Base-by-base conservation (phyloP, 2,329 filamentous ascomycete species). In the Xylariaceae sp. region DNA sequence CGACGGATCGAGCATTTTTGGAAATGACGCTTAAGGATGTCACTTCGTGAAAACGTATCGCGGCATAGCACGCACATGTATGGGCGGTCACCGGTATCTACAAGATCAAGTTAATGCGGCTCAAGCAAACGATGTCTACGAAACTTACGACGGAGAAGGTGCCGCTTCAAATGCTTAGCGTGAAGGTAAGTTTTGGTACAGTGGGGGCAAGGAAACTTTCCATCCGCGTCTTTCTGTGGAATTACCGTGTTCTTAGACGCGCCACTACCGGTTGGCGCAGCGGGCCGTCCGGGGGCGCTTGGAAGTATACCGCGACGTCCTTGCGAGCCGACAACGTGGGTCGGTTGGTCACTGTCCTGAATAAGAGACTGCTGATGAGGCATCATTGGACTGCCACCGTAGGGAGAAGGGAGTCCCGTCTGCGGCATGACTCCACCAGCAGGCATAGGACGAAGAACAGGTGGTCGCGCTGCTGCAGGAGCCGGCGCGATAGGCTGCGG, bases 51-150 rank as follows among this genome's bases (percentile, higher is more conserved):
- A 77, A 99, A 99, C 32, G 93, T 98, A 76, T 98, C 95, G 74
- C 95, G 92, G 81, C 95, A 99, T 49, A 99, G 82, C 64, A 96
- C 91, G 78, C 95, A 99, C 87, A 96, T 96, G 79, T 99, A 99
- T 54, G 95, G 95, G 65, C 95, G 91, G 75, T 98, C 93, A 70
- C 95, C 95, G 60, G 95, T 98, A 79, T 99, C 93, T 96, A 68
- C 44, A 19, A 32, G n/a, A 46, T 23, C 41, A 26, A 49, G 57
- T 65, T 58, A 70, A 56, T 54, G 46, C 47, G 43, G 50, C 29
- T 46, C 19, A 46, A 29, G 53, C 48, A n/a, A 50, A 26, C 40
- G 23, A 23, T 32, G 20, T 44, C 26, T 45, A 48, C 47, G 46
- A 20, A 21, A 89, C 93, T 92, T 84, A 97, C 93, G 95, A 82